Evolutionary conservation across 805 yeast genomes (phyloP).

Genomic region (Saturnispora serradocipensis): DNA sequence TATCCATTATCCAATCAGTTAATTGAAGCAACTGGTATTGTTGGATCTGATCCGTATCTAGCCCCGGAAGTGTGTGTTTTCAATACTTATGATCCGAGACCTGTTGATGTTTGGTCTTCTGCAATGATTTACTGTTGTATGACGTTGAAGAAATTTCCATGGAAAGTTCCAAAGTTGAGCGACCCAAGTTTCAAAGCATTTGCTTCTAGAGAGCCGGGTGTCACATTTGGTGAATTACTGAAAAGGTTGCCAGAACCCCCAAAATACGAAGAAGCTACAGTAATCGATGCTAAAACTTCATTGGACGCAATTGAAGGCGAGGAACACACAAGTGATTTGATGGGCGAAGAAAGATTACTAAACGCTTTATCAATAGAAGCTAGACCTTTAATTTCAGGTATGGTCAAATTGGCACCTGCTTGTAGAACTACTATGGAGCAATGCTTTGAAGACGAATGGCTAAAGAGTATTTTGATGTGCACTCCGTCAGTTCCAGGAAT

Average conservation of each 20-base stretch:
- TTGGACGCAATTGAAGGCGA: slow-evolving; percentile 9
- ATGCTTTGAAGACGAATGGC: slow-evolving; percentile 65
- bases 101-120: slow-evolving; percentile 89
- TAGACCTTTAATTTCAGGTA: slow-evolving; percentile 56
- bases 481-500: slow-evolving; percentile 37
- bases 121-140: slow-evolving; percentile 89
- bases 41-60: slow-evolving; percentile 81
- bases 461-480: slow-evolving; percentile 59
- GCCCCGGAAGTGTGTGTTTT: slow-evolving; percentile 90
- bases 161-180: slow-evolving; percentile 81
- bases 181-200: slow-evolving; percentile 80
- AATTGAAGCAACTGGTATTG: slow-evolving; percentile 75
- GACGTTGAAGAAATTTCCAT: slow-evolving; percentile 85
- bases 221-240: slow-evolving; percentile 53
- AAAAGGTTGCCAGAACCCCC: slow-evolving; percentile 46
- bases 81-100: slow-evolving; percentile 79
- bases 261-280: slow-evolving; percentile 17
- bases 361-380: slow-evolving; percentile 65
- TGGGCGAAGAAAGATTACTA: slow-evolving; percentile 65
- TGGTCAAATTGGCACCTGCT: slow-evolving; percentile 83
- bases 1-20: slow-evolving; percentile 72
- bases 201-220: slow-evolving; percentile 63
- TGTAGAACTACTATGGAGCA: slow-evolving; percentile 77
- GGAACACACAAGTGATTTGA: slow-evolving; percentile 50
- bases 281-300: slow-evolving; percentile 12